phyloP scores from a whole-genome alignment of 2,329 filamentous ascomycete species.

The Dactylellina parvicollis region DNA sequence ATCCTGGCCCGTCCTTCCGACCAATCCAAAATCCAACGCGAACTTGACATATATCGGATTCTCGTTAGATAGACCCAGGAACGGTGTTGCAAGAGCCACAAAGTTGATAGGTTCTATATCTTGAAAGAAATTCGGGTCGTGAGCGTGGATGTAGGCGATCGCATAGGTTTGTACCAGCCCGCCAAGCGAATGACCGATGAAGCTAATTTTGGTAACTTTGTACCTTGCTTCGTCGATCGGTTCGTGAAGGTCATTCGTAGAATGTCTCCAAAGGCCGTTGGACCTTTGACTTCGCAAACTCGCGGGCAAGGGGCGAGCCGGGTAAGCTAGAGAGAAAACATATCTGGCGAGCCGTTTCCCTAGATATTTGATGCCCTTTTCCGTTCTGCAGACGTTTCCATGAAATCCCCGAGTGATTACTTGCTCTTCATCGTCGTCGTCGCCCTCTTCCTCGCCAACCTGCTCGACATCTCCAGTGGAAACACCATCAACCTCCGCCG shows the following conservation, averaged over 20 bases:
- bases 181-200: constrained; percentile 89
- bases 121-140: constrained; percentile 89
- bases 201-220: constrained; percentile 92
- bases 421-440: constrained; percentile 77
- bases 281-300: constrained; percentile 64
- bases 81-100: constrained; percentile 84
- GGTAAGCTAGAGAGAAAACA: constrained; percentile 87
- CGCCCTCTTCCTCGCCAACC: constrained; percentile 59
- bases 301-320: constrained; percentile 88
- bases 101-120: constrained; percentile 89
- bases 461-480: constrained; percentile 54
- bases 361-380: constrained; percentile 95
- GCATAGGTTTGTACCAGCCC: constrained; percentile 93
- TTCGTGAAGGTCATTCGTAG: constrained; percentile 53
- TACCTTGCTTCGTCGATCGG: constrained; percentile 66
- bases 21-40: constrained; percentile 92
- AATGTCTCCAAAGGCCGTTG: constrained; percentile 63
- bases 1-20: constrained; percentile 95
- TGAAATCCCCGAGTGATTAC: constrained; percentile 89
- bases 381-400: constrained; percentile 88
- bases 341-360: constrained; percentile 94
- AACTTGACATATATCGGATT: constrained; percentile 98
- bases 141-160: constrained; percentile 94
- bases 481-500: constrained; percentile 55
- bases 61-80: constrained; percentile 92